Base-by-base conservation (phyloP, 805 yeast genomes). In the Tetrapisispora pingtungensis region DNA sequence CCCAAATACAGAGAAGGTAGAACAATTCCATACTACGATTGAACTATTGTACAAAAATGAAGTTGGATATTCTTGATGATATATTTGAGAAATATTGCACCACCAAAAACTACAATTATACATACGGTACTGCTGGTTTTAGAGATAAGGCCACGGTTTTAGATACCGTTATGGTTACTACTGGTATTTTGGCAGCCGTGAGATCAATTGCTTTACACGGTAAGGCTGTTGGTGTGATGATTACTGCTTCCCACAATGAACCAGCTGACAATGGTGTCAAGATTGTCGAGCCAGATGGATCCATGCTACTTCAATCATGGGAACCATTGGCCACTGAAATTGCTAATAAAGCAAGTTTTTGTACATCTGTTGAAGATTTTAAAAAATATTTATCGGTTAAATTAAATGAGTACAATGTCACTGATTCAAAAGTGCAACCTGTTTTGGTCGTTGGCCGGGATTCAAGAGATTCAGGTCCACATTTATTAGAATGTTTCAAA, bases 121-220 rank as follows among this genome's bases (percentile, higher is more conserved):
- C 76, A 15, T 93, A 93, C 57, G 98, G 98, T n/a, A 93, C 98
- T 1, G 98, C 98, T 1, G 98, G 98, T 8, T 93, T 93, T 67
- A 76, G 98, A 47, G 80, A 81, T 67, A 68, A 76, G 40, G 89
- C 95, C 1, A 59, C 65, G 18, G 64, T 72, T 15, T 67, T 90
- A 51, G 95, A 86, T 58, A 80, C 87, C 15, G 90, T 89, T 28
- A 83, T 86, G 63, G 85, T 78, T 62, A 73, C 90, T 7, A 87
- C 84, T 15, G 96, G 96, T 2, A 69, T 88, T 17, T 61, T 89
- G 24, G 97, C 98, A 0, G 69, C 80, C 1, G 67, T 93, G 49
- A 73, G 98, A 56, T 88, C 97, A n/a, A 74, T 81, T 46, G 72
- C 69, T 48, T 66, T 84, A 28, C 66, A 68, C 1, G 85, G 90